These are phyloP conservation scores for Floccularia luteovirens DNA, from an alignment of 768 basidiomycete genomes.

Conservation along the genomic window DNA sequence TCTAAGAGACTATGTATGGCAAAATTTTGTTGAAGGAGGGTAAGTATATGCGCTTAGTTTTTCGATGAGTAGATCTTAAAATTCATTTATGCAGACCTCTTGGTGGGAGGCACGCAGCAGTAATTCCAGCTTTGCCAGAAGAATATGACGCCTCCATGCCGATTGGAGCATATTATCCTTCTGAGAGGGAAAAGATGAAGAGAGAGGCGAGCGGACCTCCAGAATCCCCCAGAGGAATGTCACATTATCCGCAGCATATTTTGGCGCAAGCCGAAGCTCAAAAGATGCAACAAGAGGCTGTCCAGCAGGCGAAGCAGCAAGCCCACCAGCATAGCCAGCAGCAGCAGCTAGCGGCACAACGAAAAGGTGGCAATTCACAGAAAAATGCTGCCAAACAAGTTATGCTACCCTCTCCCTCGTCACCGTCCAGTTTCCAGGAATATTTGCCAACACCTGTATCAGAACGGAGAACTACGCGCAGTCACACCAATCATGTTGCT, in stretches of 20 bases:
- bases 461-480: not conserved
- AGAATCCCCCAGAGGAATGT: constrained; percentile 26
- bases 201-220: constrained; percentile 17
- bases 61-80: constrained; percentile 1
- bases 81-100: constrained; percentile 40
- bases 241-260: constrained; percentile 45
- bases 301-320: constrained; percentile 13
- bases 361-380: constrained; percentile 1
- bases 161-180: constrained; percentile 38
- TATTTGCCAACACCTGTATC: not conserved
- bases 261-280: constrained; percentile 32
- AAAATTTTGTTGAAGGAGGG: constrained; percentile 82
- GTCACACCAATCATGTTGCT: too few species aligned
- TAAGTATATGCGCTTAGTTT: constrained; percentile 29
- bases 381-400: constrained; percentile 9
- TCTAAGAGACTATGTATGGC: constrained; percentile 80
- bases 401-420: too few species aligned
- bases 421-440: constrained; percentile 5
- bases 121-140: constrained; percentile 74
- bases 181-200: constrained; percentile 23
- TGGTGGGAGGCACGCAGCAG: constrained; percentile 77
- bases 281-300: constrained; percentile 15
- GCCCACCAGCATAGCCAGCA: constrained; percentile 14
- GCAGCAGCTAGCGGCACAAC: constrained; percentile 6
- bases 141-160: constrained; percentile 50